phyloP scores from a whole-genome alignment of 768 basidiomycete genomes.

The Thelephora aurantiotincta region DNA sequence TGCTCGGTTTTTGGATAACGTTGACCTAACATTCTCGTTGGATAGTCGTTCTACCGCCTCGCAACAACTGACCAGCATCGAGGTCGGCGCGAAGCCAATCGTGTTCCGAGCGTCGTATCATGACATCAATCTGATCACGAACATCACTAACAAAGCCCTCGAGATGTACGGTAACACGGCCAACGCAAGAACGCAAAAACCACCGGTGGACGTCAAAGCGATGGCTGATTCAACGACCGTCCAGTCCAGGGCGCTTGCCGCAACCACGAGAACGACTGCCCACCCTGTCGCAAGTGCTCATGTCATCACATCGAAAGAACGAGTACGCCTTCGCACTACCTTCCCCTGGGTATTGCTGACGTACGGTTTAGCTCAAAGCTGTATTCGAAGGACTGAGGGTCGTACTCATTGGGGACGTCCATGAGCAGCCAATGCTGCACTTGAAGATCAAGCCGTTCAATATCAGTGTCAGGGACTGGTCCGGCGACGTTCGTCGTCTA shows the following conservation, averaged over 20 bases:
- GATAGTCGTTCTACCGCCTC: constrained; percentile 65
- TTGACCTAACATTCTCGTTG: constrained; percentile 77
- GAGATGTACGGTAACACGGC: constrained; percentile 49
- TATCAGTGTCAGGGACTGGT: constrained; percentile 84
- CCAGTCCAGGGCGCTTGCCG: constrained; percentile 6
- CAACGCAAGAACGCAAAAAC: constrained; percentile 8
- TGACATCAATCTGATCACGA: constrained; percentile 80
- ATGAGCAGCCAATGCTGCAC: constrained; percentile 91
- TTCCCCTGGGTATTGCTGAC: neutral
- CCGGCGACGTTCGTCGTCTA: constrained; percentile 51
- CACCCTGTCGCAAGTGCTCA: constrained; percentile 22
- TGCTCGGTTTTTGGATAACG: constrained; percentile 86
- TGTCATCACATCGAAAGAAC: constrained; percentile 63
- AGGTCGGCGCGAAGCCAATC: constrained; percentile 68
- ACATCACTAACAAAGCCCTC: constrained; percentile 77
- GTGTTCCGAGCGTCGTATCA: constrained; percentile 92
- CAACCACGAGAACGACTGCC: constrained; percentile 6
- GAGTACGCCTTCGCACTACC: constrained; percentile 32
- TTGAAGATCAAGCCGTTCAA: constrained; percentile 77
- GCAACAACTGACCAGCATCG: constrained; percentile 71
- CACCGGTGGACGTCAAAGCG: neutral
- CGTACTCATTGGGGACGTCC: constrained; percentile 85
- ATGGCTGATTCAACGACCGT: neutral
- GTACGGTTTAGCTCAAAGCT: constrained; percentile 49
- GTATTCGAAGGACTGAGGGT: constrained; percentile 87